Evolutionary conservation across 495 filamentous ascomycete genomes (phyloP).

Genomic region (Corynascus novoguineensis): DNA sequence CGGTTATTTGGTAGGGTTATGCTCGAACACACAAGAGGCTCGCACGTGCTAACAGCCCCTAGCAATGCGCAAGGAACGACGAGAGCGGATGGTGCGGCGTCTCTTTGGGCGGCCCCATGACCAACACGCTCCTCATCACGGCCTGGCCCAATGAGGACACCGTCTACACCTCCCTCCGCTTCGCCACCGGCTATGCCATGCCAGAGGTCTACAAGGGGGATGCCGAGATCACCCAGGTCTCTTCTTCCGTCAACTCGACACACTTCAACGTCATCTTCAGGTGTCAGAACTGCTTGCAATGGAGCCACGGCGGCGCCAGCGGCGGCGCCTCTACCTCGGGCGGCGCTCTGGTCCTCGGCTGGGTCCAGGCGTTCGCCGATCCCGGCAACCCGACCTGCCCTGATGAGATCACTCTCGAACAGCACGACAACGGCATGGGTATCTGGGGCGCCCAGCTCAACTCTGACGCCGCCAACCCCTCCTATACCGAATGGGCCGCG

Average conservation of each 20-base stretch:
- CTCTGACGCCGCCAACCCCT: slow-evolving; percentile 40
- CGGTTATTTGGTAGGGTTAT: slow-evolving; percentile 45
- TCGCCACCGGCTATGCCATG: slow-evolving; percentile 51
- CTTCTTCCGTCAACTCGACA: slow-evolving; percentile 47
- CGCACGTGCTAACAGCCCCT: slow-evolving; percentile 12
- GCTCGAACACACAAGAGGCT: neutral
- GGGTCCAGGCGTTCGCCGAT: slow-evolving; percentile 31
- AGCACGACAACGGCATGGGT: slow-evolving; percentile 40
- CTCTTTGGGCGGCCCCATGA: slow-evolving; percentile 52
- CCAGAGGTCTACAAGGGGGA: slow-evolving; percentile 55
- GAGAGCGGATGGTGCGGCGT: slow-evolving; percentile 53
- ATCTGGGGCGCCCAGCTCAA: slow-evolving; percentile 40
- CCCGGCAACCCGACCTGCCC: slow-evolving; percentile 34
- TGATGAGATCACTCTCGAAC: slow-evolving; percentile 26
- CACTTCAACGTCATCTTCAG: slow-evolving; percentile 55
- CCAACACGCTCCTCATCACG: slow-evolving; percentile 52
- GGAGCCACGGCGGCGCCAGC: slow-evolving; percentile 33
- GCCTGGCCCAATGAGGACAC: slow-evolving; percentile 48
- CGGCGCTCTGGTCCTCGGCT: slow-evolving; percentile 28
- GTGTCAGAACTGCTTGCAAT: slow-evolving; percentile 57
- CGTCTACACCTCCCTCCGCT: slow-evolving; percentile 51
- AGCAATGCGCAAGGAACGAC: slow-evolving; percentile 30
- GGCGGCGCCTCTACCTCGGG: slow-evolving; percentile 22
- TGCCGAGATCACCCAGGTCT: slow-evolving; percentile 53
- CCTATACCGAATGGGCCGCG: slow-evolving; percentile 48